Evolutionary conservation across 768 basidiomycete genomes (phyloP).

Genomic region (Kwoniella heveanensis): DNA sequence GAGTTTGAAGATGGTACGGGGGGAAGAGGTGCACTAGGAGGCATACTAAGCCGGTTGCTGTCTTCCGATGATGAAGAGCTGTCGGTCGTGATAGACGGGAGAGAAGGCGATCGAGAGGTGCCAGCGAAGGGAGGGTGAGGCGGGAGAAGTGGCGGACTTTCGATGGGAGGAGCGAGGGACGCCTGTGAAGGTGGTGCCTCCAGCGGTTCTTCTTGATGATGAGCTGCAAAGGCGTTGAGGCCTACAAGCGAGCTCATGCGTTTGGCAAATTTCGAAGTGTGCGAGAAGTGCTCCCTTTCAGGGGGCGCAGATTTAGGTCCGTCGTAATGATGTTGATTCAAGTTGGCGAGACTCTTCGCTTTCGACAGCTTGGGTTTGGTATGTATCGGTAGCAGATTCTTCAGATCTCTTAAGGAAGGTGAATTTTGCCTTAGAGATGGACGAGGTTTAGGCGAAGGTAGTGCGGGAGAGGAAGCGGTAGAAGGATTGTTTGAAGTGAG

Average conservation of each 20-base stretch:
- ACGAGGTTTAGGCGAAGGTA: conserved; percentile 6
- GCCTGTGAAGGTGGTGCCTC: conserved; percentile 16
- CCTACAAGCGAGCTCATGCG: conserved; percentile 30
- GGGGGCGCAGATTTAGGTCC: conserved; percentile 21
- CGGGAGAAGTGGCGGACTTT: conserved; percentile 45
- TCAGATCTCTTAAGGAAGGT: conserved; percentile 43
- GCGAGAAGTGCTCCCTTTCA: conserved; percentile 15
- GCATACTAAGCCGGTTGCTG: conserved; percentile 15
- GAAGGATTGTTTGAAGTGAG: conserved; percentile 27
- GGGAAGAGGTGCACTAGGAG: conserved; percentile 26
- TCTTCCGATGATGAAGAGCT: conserved; percentile 18
- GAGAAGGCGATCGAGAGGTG: conserved; percentile 18
- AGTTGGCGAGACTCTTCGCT: conserved; percentile 44
- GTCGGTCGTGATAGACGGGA: conserved; percentile 25
- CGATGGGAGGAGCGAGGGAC: conserved; percentile 23
- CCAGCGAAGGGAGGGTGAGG: conserved; percentile 46
- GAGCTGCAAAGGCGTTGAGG: conserved; percentile 11
- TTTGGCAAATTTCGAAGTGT: conserved; percentile 22
- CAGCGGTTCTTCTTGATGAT: conserved; percentile 5
- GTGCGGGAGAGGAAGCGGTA: not conserved
- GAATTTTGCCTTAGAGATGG: conserved; percentile 34
- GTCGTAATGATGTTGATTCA: conserved; percentile 6
- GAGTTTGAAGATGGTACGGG: conserved; percentile 11
- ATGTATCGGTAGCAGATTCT: conserved; percentile 31
- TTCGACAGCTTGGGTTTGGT: conserved; percentile 32